These are phyloP conservation scores for Kuraishia molischiana DNA, from an alignment of 805 yeast species.

Conservation along the genomic window DNA sequence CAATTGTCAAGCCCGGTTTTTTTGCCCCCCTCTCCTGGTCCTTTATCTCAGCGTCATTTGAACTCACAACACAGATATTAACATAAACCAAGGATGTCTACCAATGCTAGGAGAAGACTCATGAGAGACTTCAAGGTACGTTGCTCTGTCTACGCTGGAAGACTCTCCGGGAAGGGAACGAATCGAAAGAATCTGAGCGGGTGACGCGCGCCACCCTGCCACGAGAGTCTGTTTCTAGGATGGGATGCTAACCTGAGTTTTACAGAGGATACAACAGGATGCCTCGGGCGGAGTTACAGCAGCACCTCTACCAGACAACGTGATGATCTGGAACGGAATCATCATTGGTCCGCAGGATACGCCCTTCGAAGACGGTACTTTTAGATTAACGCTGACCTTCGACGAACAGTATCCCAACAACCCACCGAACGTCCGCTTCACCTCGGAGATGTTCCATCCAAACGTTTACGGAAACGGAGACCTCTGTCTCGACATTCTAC, in stretches of 20 bases:
- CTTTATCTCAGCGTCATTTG: no score
- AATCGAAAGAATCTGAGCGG: no score
- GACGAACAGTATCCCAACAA: conserved; percentile 97
- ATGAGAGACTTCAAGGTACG: conserved; percentile 94
- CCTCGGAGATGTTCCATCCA: conserved; percentile 95
- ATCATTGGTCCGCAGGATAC: conserved; percentile 97
- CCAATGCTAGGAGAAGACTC: conserved; percentile 96
- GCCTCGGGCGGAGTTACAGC: conserved; percentile 98
- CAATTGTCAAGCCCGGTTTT: no score
- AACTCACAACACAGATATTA: not conserved
- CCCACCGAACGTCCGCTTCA: conserved; percentile 87
- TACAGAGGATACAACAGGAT: conserved; percentile 91
- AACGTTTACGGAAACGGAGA: conserved; percentile 95
- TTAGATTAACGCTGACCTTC: conserved; percentile 74
- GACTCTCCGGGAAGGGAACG: no score
- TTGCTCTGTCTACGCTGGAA: conserved; percentile 4
- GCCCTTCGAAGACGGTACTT: conserved; percentile 97
- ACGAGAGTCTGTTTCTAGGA: no score
- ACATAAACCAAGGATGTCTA: conserved; percentile 79
- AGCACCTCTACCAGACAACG: conserved; percentile 93
- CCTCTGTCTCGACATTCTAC: conserved; percentile 89
- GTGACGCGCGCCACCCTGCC: no score
- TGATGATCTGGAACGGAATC: conserved; percentile 97
- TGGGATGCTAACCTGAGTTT: no score
- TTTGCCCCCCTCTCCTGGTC: no score